Evolutionary conservation across 2,329 filamentous ascomycete species (phyloP).

Genomic region (Dothiorella sarmentorum): DNA sequence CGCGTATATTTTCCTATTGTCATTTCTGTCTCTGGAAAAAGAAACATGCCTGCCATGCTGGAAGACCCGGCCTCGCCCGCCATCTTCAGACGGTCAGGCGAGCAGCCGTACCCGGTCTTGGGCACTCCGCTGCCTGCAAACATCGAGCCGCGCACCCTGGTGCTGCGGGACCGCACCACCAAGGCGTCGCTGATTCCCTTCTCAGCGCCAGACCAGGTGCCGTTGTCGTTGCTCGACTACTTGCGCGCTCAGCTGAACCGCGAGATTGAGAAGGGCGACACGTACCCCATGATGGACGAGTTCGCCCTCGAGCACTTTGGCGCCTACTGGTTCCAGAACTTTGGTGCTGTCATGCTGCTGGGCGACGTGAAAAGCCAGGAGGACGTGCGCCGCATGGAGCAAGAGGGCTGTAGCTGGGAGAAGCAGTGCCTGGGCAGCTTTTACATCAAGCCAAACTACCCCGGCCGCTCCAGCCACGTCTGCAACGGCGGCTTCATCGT

Average conservation of each 20-base stretch:
- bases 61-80: conserved; percentile 71
- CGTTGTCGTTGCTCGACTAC: conserved; percentile 69
- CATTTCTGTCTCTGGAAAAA: background rate
- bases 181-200: conserved; percentile 82
- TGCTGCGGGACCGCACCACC: conserved; percentile 77
- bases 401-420: conserved; percentile 63
- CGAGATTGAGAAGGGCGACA: conserved; percentile 89
- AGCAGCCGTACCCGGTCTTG: conserved; percentile 60
- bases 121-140: conserved; percentile 63
- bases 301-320: conserved; percentile 73
- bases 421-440: conserved; percentile 83
- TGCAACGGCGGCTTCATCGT: conserved; percentile 62
- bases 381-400: conserved; percentile 47
- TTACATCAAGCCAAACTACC: conserved; percentile 93
- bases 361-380: conserved; percentile 61
- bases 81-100: conserved; percentile 67
- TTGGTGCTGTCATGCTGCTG: conserved; percentile 81
- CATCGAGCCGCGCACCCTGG: conserved; percentile 73
- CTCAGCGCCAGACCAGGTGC: conserved; percentile 72
- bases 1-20: background rate
- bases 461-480: conserved; percentile 83
- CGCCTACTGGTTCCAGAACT: conserved; percentile 87
- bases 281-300: conserved; percentile 80
- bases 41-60: conserved; percentile 70
- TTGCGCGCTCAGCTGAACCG: conserved; percentile 81